These are phyloP conservation scores for Cytospora piceicola DNA, from an alignment of 2,329 filamentous ascomycete species.

Conservation along the genomic window DNA sequence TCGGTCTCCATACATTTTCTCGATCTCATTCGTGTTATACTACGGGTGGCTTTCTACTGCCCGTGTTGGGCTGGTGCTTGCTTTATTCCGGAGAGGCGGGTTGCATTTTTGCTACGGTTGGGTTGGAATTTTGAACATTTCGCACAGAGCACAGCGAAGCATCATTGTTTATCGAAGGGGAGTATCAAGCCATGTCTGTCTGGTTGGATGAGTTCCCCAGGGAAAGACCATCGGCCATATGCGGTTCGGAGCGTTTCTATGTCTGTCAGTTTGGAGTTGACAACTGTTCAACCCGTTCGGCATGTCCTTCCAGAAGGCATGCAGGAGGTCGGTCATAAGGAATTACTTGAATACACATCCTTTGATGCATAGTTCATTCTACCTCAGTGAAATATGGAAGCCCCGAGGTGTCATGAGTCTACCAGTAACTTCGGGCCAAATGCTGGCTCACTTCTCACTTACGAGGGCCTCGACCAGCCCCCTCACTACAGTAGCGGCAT, in stretches of 20 bases:
- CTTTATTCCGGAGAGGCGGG: not conserved
- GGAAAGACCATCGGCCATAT: not conserved
- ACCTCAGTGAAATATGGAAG: not conserved
- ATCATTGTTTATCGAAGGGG: not conserved
- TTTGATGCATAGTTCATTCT: not conserved
- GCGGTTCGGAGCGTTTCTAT: not conserved
- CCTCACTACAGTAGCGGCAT: too few species aligned
- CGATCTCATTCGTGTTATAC: not conserved
- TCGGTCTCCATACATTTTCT: not conserved
- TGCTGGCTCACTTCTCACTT: too few species aligned
- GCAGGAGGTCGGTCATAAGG: not conserved
- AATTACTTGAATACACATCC: not conserved
- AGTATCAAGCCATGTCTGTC: not conserved
- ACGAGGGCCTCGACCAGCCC: too few species aligned
- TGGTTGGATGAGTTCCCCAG: not conserved
- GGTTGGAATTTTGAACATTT: not conserved
- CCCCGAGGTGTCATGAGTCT: not conserved
- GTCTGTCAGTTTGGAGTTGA: not conserved
- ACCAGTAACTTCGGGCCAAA: not conserved
- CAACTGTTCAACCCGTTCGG: not conserved
- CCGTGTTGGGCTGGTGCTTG: not conserved
- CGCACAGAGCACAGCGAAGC: conserved; percentile 1
- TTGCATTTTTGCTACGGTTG: not conserved
- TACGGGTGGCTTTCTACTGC: not conserved
- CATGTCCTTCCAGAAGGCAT: not conserved